Percentiles rank a stretch among this genome's conserved stretches.
Evolutionary conservation across 176 grass and related monocot species (phyloP).

Genomic region (Zizania latifolia): DNA sequence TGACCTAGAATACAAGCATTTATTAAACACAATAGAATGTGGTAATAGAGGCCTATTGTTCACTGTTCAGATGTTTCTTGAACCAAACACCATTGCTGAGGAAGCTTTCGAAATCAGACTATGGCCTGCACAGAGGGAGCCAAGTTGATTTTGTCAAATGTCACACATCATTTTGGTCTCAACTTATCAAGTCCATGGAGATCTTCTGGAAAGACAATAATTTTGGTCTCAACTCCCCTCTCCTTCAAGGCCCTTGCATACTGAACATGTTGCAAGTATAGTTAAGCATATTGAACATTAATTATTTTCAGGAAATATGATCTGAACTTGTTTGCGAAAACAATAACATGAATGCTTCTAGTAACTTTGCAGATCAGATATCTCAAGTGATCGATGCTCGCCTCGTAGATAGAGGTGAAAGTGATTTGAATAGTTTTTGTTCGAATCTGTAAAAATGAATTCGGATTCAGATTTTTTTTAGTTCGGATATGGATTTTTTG

Average conservation of each 20-base stretch:
- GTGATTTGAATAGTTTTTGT: no score
- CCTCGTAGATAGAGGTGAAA: no score
- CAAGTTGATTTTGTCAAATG: slow-evolving; percentile 8
- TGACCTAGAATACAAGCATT: slow-evolving; percentile 28
- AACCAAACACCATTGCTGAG: slow-evolving; percentile 97
- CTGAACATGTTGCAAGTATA: slow-evolving; percentile 28
- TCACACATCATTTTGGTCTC: neutral
- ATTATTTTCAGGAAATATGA: neutral
- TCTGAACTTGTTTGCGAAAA: neutral
- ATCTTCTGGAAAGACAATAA: slow-evolving; percentile 88
- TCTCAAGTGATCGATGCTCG: no score
- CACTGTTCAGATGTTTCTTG: slow-evolving; percentile 72
- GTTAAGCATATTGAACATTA: neutral
- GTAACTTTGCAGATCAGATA: no score
- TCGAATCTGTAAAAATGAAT: no score
- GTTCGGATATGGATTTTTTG: no score
- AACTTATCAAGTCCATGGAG: slow-evolving; percentile 80
- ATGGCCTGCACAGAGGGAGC: slow-evolving; percentile 51
- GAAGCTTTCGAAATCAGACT: slow-evolving; percentile 88
- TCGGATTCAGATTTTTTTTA: no score
- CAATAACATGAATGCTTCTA: neutral
- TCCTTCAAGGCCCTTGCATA: slow-evolving; percentile 87
- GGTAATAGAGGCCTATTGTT: slow-evolving; percentile 18
- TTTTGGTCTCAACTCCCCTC: slow-evolving; percentile 68
- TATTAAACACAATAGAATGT: neutral